Conservation (phyloP, 495 filamentous ascomycete genomes). For the Xylaria nigripes region DNA sequence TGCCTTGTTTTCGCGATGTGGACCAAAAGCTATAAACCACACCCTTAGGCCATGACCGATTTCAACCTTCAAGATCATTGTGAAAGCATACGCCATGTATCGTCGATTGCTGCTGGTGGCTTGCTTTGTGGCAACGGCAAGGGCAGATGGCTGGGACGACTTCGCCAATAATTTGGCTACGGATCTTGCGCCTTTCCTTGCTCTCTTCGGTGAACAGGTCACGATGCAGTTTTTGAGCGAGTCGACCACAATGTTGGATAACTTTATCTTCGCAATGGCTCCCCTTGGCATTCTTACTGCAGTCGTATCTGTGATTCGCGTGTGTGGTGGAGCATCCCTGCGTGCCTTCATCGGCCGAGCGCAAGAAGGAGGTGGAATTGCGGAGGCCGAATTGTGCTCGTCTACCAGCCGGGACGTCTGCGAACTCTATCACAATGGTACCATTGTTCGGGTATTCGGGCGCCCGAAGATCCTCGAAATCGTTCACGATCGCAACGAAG, state of each 20-base stretch:
- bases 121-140: too few species aligned
- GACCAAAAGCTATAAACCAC: too few species aligned
- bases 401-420: conserved; percentile 29
- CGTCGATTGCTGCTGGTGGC: too few species aligned
- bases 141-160: conserved; percentile 23
- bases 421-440: conserved; percentile 39
- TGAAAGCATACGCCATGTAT: too few species aligned
- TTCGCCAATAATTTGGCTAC: conserved; percentile 45
- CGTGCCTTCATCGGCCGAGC: conserved; percentile 43
- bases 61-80: too few species aligned
- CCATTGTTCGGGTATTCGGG: conserved; percentile 24
- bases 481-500: conserved; percentile 22
- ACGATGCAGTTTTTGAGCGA: conserved; percentile 49
- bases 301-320: conserved; percentile 40
- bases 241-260: conserved; percentile 33
- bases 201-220: conserved; percentile 42
- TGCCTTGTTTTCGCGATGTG: too few species aligned
- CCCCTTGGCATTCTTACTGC: conserved; percentile 45
- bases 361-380: conserved; percentile 29
- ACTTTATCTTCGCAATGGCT: conserved; percentile 41
- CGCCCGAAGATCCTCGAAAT: conserved; percentile 29
- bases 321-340: conserved; percentile 38
- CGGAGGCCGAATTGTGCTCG: conserved; percentile 29
- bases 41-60: too few species aligned
- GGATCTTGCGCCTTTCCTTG: conserved; percentile 32